These are phyloP conservation scores for Litsea cubeba DNA, from an alignment of 164 flowering plant genomes.

Conservation along the genomic window DNA sequence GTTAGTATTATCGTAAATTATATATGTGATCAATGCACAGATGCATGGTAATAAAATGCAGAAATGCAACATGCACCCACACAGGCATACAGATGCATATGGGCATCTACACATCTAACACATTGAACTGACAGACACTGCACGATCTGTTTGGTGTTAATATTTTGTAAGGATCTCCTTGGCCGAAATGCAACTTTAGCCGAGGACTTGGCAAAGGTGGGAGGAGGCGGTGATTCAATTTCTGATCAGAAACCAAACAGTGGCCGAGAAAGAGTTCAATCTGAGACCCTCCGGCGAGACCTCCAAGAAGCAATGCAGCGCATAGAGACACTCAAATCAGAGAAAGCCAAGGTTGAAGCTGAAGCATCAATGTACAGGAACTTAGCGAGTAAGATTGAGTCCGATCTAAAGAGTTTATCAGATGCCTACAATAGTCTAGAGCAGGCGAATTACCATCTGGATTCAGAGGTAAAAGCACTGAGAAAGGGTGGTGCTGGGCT, in stretches of 20 bases:
- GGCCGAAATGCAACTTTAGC: slow-evolving; percentile 81
- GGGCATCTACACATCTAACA: not conserved
- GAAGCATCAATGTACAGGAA: slow-evolving; percentile 59
- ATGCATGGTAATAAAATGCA: not conserved
- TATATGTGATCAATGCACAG: not conserved
- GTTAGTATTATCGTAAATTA: too few species aligned
- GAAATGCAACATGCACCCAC: not conserved
- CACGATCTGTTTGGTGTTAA: not conserved
- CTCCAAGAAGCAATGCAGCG: slow-evolving; percentile 68
- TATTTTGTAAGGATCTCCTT: slow-evolving; percentile 62
- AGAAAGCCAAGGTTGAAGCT: slow-evolving; percentile 61
- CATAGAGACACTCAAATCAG: slow-evolving; percentile 58
- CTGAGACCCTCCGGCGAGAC: slow-evolving; percentile 65
- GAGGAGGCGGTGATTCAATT: slow-evolving; percentile 35
- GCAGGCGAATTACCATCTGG: slow-evolving; percentile 64
- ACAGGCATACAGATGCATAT: not conserved
- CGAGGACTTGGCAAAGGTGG: slow-evolving; percentile 70
- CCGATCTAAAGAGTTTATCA: slow-evolving; percentile 78
- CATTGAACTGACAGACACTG: not conserved
- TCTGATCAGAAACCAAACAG: slow-evolving; percentile 41
- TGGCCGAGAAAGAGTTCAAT: slow-evolving; percentile 59
- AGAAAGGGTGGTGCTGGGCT: slow-evolving; percentile 40
- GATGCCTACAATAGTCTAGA: slow-evolving; percentile 94
- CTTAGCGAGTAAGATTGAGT: slow-evolving; percentile 63
- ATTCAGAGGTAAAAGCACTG: slow-evolving; percentile 57